Evolutionary conservation across 2,329 filamentous ascomycete species (phyloP).

Genomic region (Aspergillus sp.): DNA sequence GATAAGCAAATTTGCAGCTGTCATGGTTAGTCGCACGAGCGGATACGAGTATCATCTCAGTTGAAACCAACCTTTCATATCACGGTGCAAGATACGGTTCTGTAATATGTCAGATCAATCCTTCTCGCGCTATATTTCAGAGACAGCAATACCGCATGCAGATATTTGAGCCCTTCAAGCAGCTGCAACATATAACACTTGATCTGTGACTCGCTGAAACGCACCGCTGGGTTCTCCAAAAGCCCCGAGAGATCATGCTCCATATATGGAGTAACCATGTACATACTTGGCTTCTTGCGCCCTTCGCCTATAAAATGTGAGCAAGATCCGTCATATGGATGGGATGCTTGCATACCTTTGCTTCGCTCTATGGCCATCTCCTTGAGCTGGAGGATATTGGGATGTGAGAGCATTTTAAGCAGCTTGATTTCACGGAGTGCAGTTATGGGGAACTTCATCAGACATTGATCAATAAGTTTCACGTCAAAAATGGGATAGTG

Average conservation of each 20-base stretch:
- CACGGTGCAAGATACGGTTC: slow-evolving; percentile 81
- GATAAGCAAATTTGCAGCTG: slow-evolving; percentile 88
- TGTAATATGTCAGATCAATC: slow-evolving; percentile 16
- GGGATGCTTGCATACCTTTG: slow-evolving; percentile 42
- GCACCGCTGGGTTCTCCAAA: slow-evolving; percentile 85
- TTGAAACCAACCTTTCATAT: slow-evolving; percentile 67
- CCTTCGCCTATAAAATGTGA: slow-evolving; percentile 51
- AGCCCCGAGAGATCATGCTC: slow-evolving; percentile 97
- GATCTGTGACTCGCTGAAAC: slow-evolving; percentile 81
- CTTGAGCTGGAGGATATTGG: slow-evolving; percentile 76
- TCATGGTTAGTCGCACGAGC: slow-evolving; percentile 4
- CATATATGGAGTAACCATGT: slow-evolving; percentile 99
- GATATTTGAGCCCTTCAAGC: slow-evolving; percentile 77
- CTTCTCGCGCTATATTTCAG: neutral
- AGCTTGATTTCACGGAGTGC: slow-evolving; percentile 96
- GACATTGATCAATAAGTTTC: neutral
- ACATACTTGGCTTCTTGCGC: slow-evolving; percentile 72
- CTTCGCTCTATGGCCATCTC: slow-evolving; percentile 90
- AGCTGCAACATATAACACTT: slow-evolving; percentile 97
- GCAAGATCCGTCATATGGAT: neutral
- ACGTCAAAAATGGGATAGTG: no score
- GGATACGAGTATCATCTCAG: neutral
- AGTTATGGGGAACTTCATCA: slow-evolving; percentile 78
- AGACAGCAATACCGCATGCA: slow-evolving; percentile 57
- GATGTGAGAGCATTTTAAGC: slow-evolving; percentile 86